Evolutionary conservation across 176 grass and related monocot genomes (phyloP), one percentile per base, ranked within the genome.

Genomic region (Olyra latifolia): DNA sequence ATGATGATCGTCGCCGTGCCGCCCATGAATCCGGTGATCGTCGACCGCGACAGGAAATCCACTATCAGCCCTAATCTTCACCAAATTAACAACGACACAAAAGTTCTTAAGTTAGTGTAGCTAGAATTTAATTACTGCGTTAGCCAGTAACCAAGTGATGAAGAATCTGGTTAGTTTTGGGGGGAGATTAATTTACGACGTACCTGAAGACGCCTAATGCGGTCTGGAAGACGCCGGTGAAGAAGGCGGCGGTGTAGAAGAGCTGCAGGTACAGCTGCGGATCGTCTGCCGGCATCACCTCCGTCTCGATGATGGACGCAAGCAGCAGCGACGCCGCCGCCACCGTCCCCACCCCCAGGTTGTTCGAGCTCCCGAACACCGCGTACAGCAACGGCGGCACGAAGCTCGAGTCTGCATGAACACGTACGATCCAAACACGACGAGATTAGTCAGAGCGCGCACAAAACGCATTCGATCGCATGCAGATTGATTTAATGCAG

Each of bases 1-100:
- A 98, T 93, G 81, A 98, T 94, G 74, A 98, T 95, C 30, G 60
- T 87, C 13, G 95, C 92, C 32, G 95, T 98, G 38, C 95, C 95
- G 56, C 95, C 90, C 95, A 98, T 98, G 85, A 98, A 98, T 7
- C 95, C 92, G 35, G 90, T 93, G 66, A 98, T 98, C 44, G 90
- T 93, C 39, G 95, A 93, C 49, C 90, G 87, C 52, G 95, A 98
- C 44, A 98, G 80, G 82, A 98, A 98, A 83, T 98, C 95, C 57
- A 98, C 77, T 89, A 98, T 83, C 8, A 98, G 86, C 70, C 95
- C 92, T 72, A 98, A 79, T 81, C 94, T 97, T 79, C 84, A 66
- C 79, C 23, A 48, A 0, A 0, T 75, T 52, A 13, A 32, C 27
- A 24, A 10, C 6, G 4, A 22, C 7, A 19, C 32, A 35, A 45